These are phyloP conservation scores for Pleurotus platypus DNA, from an alignment of 768 basidiomycete genomes.

Conservation along the genomic window DNA sequence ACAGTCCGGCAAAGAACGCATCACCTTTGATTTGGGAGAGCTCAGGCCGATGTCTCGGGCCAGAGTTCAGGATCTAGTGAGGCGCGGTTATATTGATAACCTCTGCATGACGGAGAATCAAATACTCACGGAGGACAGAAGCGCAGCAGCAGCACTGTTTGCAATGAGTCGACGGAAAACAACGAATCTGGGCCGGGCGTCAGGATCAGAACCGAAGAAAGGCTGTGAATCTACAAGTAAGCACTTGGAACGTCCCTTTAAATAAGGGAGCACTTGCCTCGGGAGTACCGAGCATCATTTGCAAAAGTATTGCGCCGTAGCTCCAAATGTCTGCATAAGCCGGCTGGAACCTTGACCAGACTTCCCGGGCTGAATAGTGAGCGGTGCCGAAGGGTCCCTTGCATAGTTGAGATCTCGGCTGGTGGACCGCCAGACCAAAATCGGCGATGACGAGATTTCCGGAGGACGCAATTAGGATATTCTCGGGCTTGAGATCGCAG, in stretches of 20 bases:
- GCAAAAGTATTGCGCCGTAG: slow-evolving; percentile 9
- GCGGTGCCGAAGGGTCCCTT: neutral
- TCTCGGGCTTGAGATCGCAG: slow-evolving; percentile 15
- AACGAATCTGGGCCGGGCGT: neutral
- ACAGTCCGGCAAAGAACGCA: neutral
- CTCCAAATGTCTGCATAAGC: slow-evolving; percentile 10
- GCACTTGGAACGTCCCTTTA: neutral
- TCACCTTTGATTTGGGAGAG: neutral
- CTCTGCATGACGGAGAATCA: too few relatives aligned
- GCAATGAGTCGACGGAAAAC: neutral
- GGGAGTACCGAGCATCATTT: slow-evolving; percentile 11
- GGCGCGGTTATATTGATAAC: too few relatives aligned
- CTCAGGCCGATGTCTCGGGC: neutral
- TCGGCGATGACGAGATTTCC: slow-evolving; percentile 16
- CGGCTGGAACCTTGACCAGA: neutral
- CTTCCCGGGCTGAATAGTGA: neutral
- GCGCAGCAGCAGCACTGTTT: neutral
- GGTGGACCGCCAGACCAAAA: slow-evolving; percentile 10
- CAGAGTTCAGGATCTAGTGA: neutral
- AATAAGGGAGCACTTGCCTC: neutral
- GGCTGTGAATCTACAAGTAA: neutral
- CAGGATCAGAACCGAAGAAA: neutral
- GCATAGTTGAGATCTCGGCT: neutral
- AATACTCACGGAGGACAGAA: neutral
- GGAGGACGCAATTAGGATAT: slow-evolving; percentile 13